Percentiles rank a stretch among this genome's conserved stretches.
These are phyloP conservation scores for Misopates orontium DNA, from an alignment of 257 asterid genomes.

Conservation along the genomic window DNA sequence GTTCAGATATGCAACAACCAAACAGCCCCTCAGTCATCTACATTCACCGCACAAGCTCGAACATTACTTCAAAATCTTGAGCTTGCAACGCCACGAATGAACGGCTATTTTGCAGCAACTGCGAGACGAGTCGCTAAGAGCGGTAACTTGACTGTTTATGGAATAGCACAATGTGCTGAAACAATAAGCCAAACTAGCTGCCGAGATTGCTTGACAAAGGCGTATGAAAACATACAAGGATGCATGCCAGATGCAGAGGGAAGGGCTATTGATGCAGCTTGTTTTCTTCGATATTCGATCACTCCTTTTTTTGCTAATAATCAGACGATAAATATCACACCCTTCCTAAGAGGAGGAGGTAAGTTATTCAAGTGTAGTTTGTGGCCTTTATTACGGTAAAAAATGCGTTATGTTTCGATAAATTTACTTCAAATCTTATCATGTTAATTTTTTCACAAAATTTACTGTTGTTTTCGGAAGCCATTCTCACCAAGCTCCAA, in stretches of 20 bases:
- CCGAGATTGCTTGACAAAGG: conserved; percentile 68
- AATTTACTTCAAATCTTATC: no score
- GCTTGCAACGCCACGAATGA: conserved; percentile 60
- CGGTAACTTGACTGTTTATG: conserved; percentile 42
- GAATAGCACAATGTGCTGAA: conserved; percentile 77
- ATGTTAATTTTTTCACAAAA: no score
- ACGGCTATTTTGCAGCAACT: conserved; percentile 58
- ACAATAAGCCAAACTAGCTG: conserved; percentile 54
- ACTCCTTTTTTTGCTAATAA: conserved; percentile 61
- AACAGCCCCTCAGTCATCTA: conserved; percentile 48
- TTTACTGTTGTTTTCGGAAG: no score
- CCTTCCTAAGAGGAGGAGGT: conserved; percentile 48
- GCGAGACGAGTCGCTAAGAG: conserved; percentile 31
- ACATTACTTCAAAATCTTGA: conserved; percentile 53
- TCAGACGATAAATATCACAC: conserved; percentile 51
- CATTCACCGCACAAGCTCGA: conserved; percentile 39
- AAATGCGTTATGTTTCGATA: no score
- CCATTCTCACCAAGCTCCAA: no score
- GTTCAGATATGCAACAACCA: conserved; percentile 60
- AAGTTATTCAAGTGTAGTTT: neutral
- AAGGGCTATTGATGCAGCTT: conserved; percentile 73
- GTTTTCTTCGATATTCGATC: conserved; percentile 67
- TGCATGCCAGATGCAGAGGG: conserved; percentile 75
- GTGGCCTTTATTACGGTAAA: no score
- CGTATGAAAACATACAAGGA: conserved; percentile 49